Evolutionary conservation across 2,329 filamentous ascomycete species (phyloP).

Genomic region (Aspergillus quadrilineatus): DNA sequence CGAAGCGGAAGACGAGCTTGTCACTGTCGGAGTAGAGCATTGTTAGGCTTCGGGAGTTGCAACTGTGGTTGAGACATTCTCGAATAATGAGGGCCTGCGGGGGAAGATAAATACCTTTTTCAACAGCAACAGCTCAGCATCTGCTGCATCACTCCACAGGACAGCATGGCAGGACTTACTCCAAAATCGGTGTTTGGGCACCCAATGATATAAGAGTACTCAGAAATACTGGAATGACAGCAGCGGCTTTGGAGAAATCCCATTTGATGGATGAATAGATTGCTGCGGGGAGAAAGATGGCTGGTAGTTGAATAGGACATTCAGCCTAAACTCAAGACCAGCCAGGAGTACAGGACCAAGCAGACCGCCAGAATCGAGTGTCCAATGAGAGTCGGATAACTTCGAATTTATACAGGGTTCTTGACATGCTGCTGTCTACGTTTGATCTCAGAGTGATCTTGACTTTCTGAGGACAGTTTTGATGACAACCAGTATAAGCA

Average conservation of each 20-base stretch:
- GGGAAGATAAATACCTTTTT: background rate
- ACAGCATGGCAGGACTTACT: background rate
- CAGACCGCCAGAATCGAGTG: too few relatives aligned
- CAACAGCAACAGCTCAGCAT: background rate
- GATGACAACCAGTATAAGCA: too few relatives aligned
- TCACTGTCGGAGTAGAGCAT: constrained; percentile 38
- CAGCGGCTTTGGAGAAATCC: background rate
- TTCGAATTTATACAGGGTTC: too few relatives aligned
- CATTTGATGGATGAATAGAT: constrained; percentile 10
- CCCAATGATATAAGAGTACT: constrained; percentile 3
- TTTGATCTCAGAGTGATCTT: too few relatives aligned
- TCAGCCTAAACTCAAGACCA: constrained; percentile 14
- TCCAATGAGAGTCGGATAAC: too few relatives aligned
- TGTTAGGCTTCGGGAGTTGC: background rate
- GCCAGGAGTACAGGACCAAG: too few relatives aligned
- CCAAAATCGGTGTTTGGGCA: background rate
- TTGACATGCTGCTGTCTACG: too few relatives aligned
- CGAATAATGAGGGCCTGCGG: background rate
- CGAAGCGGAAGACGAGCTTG: constrained; percentile 38
- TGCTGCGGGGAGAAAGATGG: constrained; percentile 1
- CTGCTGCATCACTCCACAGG: background rate
- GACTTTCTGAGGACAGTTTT: too few relatives aligned
- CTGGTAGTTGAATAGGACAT: background rate
- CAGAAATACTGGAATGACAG: background rate
- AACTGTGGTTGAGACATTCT: background rate